phyloP scores from a whole-genome alignment of 2,329 filamentous ascomycete species.

The Pseudogymnoascus sp. region DNA sequence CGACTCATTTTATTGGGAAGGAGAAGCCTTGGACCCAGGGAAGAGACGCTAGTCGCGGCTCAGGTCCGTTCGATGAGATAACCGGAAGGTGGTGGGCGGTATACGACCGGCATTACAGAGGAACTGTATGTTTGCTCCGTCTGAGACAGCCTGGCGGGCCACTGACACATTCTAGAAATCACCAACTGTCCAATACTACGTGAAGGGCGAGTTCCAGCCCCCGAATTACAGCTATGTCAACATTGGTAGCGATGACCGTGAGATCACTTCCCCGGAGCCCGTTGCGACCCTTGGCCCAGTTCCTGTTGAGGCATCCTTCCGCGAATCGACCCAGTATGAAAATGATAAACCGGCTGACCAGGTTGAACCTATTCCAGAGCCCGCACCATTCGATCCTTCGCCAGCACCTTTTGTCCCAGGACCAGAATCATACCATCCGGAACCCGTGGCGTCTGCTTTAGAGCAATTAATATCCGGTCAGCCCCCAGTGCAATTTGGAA shows the following conservation, averaged over 20 bases:
- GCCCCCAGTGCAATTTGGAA: constrained; percentile 17
- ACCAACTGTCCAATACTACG: constrained; percentile 27
- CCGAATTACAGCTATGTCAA: constrained; percentile 21
- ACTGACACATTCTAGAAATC: constrained; percentile 12
- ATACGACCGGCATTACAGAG: constrained; percentile 76
- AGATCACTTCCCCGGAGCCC: neutral
- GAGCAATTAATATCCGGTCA: constrained; percentile 16
- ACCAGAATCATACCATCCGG: constrained; percentile 12
- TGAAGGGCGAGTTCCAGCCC: constrained; percentile 28
- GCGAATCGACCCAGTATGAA: constrained; percentile 18
- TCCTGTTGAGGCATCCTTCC: constrained; percentile 18
- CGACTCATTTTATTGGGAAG: constrained; percentile 90
- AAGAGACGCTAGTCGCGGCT: constrained; percentile 44
- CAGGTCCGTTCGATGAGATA: constrained; percentile 71
- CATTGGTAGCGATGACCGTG: constrained; percentile 10
- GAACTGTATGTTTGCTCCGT: constrained; percentile 34
- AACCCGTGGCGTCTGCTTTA: constrained; percentile 13
- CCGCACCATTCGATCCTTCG: constrained; percentile 9
- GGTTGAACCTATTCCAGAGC: neutral
- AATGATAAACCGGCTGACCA: constrained; percentile 12
- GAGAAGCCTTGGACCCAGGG: constrained; percentile 81
- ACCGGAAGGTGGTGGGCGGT: constrained; percentile 87
- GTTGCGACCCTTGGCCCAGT: neutral
- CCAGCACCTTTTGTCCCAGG: constrained; percentile 1
- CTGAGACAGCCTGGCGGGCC: neutral